These are phyloP conservation scores for Phanerochaete carnosa DNA, from an alignment of 768 basidiomycete genomes.

Conservation along the genomic window DNA sequence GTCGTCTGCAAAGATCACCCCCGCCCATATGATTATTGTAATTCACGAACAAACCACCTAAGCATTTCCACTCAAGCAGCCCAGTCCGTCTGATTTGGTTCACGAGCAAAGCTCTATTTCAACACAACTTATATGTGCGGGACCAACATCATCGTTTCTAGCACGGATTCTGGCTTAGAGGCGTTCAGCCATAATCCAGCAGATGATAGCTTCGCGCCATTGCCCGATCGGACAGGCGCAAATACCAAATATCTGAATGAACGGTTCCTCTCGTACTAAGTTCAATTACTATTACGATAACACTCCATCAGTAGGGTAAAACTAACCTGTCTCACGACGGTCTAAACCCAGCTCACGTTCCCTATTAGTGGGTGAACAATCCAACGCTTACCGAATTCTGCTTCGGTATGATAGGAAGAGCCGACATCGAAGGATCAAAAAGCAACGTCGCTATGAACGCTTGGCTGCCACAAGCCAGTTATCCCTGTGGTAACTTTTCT, in stretches of 20 bases:
- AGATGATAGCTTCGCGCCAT: constrained; percentile 78
- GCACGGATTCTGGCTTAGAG: constrained; percentile 82
- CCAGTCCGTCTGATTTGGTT: constrained; percentile 59
- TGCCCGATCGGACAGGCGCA: constrained; percentile 76
- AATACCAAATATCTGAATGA: constrained; percentile 83
- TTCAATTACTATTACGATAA: constrained; percentile 74
- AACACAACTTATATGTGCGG: constrained; percentile 62
- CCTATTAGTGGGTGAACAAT: constrained; percentile 81
- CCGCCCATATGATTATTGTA: constrained; percentile 64
- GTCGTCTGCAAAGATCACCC: constrained; percentile 77
- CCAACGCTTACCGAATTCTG: constrained; percentile 79
- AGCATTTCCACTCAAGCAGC: constrained; percentile 51
- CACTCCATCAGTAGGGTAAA: constrained; percentile 81
- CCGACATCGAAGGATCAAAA: constrained; percentile 82
- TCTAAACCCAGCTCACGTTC: constrained; percentile 82
- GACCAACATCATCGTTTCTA: constrained; percentile 70
- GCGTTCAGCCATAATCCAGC: constrained; percentile 84
- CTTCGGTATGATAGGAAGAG: constrained; percentile 81
- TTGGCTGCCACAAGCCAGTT: constrained; percentile 82
- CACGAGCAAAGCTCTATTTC: constrained; percentile 69
- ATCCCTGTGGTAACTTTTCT: constrained; percentile 79
- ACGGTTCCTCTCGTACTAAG: constrained; percentile 83
- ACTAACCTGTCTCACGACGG: constrained; percentile 84
- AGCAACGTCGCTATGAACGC: constrained; percentile 82
- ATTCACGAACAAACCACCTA: constrained; percentile 49